These are phyloP conservation scores for Acacia crassicarpa DNA, from an alignment of 306 rosid species.

Conservation along the genomic window DNA sequence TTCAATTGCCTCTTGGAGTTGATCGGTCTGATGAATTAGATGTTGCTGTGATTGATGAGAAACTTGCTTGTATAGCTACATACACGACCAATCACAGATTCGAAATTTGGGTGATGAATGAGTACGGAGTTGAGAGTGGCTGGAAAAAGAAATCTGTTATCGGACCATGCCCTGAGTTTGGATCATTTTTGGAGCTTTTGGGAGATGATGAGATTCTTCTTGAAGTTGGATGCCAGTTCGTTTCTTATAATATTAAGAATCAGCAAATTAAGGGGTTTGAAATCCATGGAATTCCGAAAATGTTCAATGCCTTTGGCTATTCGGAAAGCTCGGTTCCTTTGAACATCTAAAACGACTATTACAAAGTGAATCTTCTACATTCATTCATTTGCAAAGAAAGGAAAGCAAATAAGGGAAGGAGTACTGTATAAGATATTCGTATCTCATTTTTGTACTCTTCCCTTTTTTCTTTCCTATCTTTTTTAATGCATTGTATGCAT, in stretches of 20 bases:
- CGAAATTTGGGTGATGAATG: background rate
- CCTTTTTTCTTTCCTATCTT: background rate
- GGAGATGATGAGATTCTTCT: slow-evolving; percentile 8
- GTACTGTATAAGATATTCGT: background rate
- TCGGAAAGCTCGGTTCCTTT: slow-evolving; percentile 1
- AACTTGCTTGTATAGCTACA: background rate
- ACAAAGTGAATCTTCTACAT: background rate
- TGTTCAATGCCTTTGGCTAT: background rate
- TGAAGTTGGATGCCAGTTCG: background rate
- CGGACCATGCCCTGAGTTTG: background rate
- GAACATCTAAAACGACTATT: background rate
- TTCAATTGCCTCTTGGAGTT: background rate
- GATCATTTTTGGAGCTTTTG: background rate
- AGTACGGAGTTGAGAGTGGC: background rate
- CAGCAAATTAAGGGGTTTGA: background rate
- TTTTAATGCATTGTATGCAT: background rate
- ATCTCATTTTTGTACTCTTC: background rate
- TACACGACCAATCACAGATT: background rate
- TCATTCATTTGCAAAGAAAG: background rate
- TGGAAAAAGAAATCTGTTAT: background rate
- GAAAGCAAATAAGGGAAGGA: background rate
- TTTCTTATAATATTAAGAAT: background rate
- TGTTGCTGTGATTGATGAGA: background rate
- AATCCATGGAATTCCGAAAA: background rate
- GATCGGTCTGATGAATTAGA: background rate